Conservation (phyloP, 441 rosid genomes). For the Gossypium trilobum region DNA sequence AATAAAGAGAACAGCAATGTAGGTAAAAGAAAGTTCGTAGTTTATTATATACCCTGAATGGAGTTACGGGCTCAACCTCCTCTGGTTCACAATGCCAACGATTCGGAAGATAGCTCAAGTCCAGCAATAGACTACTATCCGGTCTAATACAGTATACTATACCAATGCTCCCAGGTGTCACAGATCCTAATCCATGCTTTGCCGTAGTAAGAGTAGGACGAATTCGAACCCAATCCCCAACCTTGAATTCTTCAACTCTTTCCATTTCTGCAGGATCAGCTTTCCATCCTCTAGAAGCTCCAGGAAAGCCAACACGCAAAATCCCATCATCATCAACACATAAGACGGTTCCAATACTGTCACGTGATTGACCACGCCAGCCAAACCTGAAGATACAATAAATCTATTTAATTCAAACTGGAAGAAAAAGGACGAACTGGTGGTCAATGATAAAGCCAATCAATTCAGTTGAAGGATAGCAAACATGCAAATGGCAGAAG, state of each 20-base stretch:
- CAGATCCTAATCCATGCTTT: constrained; percentile 92
- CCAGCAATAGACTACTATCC: constrained; percentile 84
- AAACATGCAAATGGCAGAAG: background rate
- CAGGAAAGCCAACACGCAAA: constrained; percentile 96
- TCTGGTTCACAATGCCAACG: constrained; percentile 99
- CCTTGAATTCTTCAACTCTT: constrained; percentile 98
- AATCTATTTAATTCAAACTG: constrained; percentile 2
- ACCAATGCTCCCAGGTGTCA: constrained; percentile 95
- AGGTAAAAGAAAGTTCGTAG: background rate
- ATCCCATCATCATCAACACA: constrained; percentile 99
- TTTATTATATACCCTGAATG: constrained; percentile 63
- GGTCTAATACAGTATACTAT: constrained; percentile 93
- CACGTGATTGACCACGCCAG: constrained; percentile 93
- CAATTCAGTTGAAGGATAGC: background rate
- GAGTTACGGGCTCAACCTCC: constrained; percentile 86
- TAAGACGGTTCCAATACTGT: constrained; percentile 90
- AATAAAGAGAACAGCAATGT: background rate
- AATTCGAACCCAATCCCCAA: constrained; percentile 98
- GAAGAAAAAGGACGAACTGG: background rate
- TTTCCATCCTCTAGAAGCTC: constrained; percentile 99
- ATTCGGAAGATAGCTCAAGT: constrained; percentile 79
- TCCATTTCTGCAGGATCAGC: constrained; percentile 99
- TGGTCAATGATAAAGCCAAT: background rate
- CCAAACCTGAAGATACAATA: constrained; percentile 59
- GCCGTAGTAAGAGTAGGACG: constrained; percentile 90